These are phyloP conservation scores for Musa balbisiana DNA, from an alignment of 202 grass and related monocot species.

Conservation along the genomic window DNA sequence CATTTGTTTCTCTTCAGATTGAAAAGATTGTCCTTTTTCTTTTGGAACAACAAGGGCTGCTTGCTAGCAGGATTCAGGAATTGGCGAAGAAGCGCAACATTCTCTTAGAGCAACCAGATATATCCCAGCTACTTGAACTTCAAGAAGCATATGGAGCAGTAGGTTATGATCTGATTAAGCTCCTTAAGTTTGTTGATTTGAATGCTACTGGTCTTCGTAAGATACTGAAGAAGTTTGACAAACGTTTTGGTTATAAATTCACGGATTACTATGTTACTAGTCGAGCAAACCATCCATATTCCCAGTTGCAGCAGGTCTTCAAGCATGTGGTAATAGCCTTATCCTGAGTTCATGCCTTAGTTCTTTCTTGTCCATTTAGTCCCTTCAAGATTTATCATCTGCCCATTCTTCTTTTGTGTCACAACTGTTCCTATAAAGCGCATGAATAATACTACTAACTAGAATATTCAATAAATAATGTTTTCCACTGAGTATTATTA, in stretches of 20 bases:
- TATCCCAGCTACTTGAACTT: slow-evolving; percentile 59
- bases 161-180: slow-evolving; percentile 77
- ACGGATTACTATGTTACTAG: slow-evolving; percentile 84
- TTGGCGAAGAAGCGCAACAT: slow-evolving; percentile 61
- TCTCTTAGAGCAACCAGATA: slow-evolving; percentile 67
- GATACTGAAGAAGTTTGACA: slow-evolving; percentile 99
- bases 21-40: slow-evolving; percentile 95
- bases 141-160: slow-evolving; percentile 84
- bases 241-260: slow-evolving; percentile 83
- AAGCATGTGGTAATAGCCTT: slow-evolving; percentile 75
- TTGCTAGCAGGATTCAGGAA: slow-evolving; percentile 83
- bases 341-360: slow-evolving; percentile 11
- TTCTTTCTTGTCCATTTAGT: background rate
- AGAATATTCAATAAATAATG: no score
- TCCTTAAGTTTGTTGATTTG: slow-evolving; percentile 94
- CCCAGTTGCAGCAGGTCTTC: slow-evolving; percentile 96
- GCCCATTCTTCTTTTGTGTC: background rate
- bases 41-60: slow-evolving; percentile 73
- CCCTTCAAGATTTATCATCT: background rate
- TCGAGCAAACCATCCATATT: slow-evolving; percentile 90
- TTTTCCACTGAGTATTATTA: no score
- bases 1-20: slow-evolving; percentile 41
- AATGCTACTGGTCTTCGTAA: slow-evolving; percentile 92
- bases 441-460: background rate
- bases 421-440: background rate